Evolutionary conservation across 164 flowering plant species (phyloP).

Genomic region (Piper betle): DNA sequence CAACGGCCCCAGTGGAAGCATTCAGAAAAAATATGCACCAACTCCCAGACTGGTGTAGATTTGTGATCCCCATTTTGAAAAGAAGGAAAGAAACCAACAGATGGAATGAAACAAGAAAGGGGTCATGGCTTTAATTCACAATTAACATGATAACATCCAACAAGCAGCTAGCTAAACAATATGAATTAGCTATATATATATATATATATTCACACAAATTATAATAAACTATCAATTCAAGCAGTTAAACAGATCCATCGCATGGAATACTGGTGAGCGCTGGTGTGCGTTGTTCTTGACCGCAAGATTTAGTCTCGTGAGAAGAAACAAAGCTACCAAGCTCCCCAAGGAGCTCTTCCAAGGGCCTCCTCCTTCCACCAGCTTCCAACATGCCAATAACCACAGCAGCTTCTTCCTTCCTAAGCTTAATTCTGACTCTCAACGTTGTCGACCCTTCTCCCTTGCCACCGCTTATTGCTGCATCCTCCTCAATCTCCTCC

Average conservation of each 20-base stretch:
- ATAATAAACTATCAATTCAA: no score
- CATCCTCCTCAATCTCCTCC: background rate
- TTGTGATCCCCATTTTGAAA: no score
- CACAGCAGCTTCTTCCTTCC: conserved; percentile 1
- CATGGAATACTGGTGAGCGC: background rate
- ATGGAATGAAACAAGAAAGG: no score
- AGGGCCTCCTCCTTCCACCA: background rate
- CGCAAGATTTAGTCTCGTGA: background rate
- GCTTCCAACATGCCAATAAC: background rate
- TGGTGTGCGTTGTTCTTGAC: background rate
- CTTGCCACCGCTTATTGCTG: background rate
- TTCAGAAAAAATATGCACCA: no score
- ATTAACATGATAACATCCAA: no score
- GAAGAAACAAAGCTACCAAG: background rate
- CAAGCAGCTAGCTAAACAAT: no score
- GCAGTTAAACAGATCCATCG: background rate
- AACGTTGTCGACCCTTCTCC: background rate
- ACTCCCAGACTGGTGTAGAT: no score
- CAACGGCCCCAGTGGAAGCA: no score
- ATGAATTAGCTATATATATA: no score
- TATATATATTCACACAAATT: no score
- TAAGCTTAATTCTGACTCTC: background rate
- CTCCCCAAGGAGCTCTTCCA: background rate
- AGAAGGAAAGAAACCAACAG: no score
- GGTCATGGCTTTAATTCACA: no score